Percentiles rank a stretch among this genome's conserved stretches.
These are phyloP conservation scores for Xylariaceae sp. DNA, from an alignment of 2,329 filamentous ascomycete genomes.

Conservation along the genomic window DNA sequence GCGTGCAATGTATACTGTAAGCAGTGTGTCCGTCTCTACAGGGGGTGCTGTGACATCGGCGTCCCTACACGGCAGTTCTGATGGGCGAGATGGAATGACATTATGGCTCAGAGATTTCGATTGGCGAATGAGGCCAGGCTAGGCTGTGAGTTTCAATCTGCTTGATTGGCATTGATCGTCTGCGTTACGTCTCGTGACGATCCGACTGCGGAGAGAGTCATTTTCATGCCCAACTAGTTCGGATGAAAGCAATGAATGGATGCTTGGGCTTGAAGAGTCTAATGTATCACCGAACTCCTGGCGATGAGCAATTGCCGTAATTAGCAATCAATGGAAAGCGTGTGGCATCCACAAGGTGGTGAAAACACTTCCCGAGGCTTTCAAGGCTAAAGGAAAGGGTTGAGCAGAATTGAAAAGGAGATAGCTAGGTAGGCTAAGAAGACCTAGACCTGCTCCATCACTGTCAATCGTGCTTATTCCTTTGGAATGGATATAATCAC, in stretches of 20 bases:
- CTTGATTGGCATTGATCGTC: background rate
- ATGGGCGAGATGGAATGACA: background rate
- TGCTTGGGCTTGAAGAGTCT: background rate
- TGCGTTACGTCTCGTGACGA: background rate
- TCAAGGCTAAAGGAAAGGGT: too few relatives aligned
- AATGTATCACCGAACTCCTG: background rate
- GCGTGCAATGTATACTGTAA: background rate
- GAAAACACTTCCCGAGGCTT: too few relatives aligned
- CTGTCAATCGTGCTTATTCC: too few relatives aligned
- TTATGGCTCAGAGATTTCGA: background rate
- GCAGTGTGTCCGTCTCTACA: background rate
- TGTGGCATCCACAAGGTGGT: background rate
- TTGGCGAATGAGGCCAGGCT: background rate
- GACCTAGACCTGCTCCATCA: too few relatives aligned
- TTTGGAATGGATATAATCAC: too few relatives aligned
- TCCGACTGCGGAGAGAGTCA: background rate
- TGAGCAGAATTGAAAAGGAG: too few relatives aligned
- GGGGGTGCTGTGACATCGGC: background rate
- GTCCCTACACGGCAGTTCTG: background rate
- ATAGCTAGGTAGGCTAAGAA: too few relatives aligned
- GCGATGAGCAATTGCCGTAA: background rate
- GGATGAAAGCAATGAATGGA: background rate
- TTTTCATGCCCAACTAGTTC: slow-evolving; percentile 3
- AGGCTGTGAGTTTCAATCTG: background rate
- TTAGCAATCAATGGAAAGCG: background rate